Evolutionary conservation across 371 early-diverging fungal genomes (phyloP).

Genomic region (Sporodiniella umbellata): DNA sequence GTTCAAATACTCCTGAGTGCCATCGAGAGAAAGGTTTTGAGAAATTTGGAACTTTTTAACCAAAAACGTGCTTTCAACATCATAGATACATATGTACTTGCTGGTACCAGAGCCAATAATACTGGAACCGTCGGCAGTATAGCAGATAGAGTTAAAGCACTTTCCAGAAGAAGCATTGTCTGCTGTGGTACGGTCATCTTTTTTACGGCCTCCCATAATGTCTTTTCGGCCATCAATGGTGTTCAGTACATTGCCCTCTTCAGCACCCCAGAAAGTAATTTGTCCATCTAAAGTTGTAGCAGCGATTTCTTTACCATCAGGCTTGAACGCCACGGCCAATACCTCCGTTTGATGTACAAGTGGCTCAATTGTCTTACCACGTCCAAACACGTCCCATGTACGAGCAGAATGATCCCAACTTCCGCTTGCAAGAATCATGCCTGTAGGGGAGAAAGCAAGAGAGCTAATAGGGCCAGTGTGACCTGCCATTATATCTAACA

Average conservation of each 20-base stretch:
- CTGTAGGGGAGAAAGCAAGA: constrained; percentile 83
- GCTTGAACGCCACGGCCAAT: constrained; percentile 84
- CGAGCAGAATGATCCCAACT: constrained; percentile 96
- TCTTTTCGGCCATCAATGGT: constrained; percentile 92
- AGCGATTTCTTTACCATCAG: constrained; percentile 87
- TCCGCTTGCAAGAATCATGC: constrained; percentile 73
- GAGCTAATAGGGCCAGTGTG: constrained; percentile 91
- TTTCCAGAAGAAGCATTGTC: constrained; percentile 84
- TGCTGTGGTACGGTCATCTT: constrained; percentile 73
- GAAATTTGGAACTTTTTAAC: constrained; percentile 90
- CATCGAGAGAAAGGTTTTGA: constrained; percentile 89
- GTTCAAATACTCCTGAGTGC: constrained; percentile 86
- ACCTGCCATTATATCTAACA: constrained; percentile 91
- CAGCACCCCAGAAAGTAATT: constrained; percentile 89
- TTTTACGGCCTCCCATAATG: constrained; percentile 85
- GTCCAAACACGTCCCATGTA: constrained; percentile 93
- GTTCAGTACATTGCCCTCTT: constrained; percentile 61
- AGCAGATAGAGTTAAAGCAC: constrained; percentile 89
- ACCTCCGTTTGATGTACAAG: constrained; percentile 85
- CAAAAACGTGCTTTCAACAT: constrained; percentile 69
- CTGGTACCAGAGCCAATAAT: constrained; percentile 93
- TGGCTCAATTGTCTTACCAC: constrained; percentile 75
- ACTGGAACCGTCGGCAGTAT: constrained; percentile 90
- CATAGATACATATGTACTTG: constrained; percentile 95
- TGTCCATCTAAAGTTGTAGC: constrained; percentile 91